A percentile compares a stretch with the other conserved stretches of the same genome.
Evolutionary conservation across 495 filamentous ascomycete species (phyloP).

Genomic region (Chaetomium fimeti): DNA sequence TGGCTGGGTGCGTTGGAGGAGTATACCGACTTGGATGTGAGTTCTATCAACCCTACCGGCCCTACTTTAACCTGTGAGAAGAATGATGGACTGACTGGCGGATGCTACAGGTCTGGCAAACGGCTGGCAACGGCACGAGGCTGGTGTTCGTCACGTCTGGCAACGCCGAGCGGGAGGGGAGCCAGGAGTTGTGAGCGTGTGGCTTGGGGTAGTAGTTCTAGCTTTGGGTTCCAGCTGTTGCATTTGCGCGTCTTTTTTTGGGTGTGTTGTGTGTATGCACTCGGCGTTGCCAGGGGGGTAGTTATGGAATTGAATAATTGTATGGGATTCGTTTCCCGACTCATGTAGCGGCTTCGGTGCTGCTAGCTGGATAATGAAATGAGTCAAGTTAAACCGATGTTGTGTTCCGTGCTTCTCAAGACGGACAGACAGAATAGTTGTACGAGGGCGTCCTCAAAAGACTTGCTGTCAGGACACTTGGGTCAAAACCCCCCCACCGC

Average conservation of each 20-base stretch:
- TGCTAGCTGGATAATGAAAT: conserved; percentile 4
- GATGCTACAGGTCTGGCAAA: conserved; percentile 81
- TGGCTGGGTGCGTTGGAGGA: conserved; percentile 82
- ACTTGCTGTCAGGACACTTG: too few relatives aligned
- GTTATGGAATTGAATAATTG: conserved; percentile 11
- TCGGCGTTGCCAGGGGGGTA: conserved; percentile 9
- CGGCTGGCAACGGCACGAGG: conserved; percentile 76
- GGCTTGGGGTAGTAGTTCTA: not conserved
- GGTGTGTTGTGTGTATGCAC: not conserved
- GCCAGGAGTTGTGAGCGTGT: conserved; percentile 29
- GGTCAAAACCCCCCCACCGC: not conserved
- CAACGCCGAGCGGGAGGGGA: conserved; percentile 40
- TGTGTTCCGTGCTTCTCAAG: not conserved
- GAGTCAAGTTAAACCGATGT: not conserved
- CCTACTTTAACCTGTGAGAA: conserved; percentile 1
- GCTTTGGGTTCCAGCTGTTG: not conserved
- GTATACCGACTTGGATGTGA: conserved; percentile 83
- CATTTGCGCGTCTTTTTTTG: not conserved
- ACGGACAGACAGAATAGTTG: not conserved
- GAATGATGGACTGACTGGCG: conserved; percentile 10
- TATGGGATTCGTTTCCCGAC: not conserved
- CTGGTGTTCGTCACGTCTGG: conserved; percentile 68
- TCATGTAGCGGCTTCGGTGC: not conserved
- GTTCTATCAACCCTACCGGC: conserved; percentile 40
- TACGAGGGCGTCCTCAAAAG: too few relatives aligned